These are phyloP conservation scores for Arachnomyces sp. DNA, from an alignment of 2,329 filamentous ascomycete genomes.

Conservation along the genomic window DNA sequence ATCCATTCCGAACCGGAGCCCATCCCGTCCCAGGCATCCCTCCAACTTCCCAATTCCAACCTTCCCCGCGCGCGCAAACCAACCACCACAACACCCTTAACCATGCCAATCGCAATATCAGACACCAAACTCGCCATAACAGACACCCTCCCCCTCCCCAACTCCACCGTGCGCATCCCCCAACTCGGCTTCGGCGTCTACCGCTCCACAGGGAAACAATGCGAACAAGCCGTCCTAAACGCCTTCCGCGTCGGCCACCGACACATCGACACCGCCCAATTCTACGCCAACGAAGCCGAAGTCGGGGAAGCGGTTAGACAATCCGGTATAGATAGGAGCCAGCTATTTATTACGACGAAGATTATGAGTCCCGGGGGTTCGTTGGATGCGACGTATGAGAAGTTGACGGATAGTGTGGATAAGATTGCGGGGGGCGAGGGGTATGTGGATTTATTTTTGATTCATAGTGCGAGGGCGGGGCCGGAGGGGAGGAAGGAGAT, in stretches of 20 bases:
- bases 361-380: conserved; percentile 49
- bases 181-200: conserved; percentile 66
- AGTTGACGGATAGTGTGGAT: conserved; percentile 52
- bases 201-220: conserved; percentile 47
- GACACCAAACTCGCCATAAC: conserved; percentile 35
- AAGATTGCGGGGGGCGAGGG: conserved; percentile 51
- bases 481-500: conserved; percentile 49
- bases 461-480: conserved; percentile 56
- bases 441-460: conserved; percentile 64
- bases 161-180: conserved; percentile 49
- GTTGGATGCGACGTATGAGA: conserved; percentile 51
- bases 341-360: conserved; percentile 65
- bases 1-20: no score
- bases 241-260: conserved; percentile 43
- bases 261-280: conserved; percentile 52
- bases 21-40: no score
- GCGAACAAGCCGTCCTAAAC: conserved; percentile 49
- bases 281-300: conserved; percentile 60
- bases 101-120: conserved; percentile 17
- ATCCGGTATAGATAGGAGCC: conserved; percentile 43
- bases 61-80: no score
- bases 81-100: background rate
- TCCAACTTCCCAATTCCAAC: no score
- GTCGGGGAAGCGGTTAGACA: conserved; percentile 56
- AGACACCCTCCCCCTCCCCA: conserved; percentile 43